Evolutionary conservation across 176 grass and related monocot genomes (phyloP), one percentile per base, ranked within the genome.

Genomic region (Zoysia pacifica): DNA sequence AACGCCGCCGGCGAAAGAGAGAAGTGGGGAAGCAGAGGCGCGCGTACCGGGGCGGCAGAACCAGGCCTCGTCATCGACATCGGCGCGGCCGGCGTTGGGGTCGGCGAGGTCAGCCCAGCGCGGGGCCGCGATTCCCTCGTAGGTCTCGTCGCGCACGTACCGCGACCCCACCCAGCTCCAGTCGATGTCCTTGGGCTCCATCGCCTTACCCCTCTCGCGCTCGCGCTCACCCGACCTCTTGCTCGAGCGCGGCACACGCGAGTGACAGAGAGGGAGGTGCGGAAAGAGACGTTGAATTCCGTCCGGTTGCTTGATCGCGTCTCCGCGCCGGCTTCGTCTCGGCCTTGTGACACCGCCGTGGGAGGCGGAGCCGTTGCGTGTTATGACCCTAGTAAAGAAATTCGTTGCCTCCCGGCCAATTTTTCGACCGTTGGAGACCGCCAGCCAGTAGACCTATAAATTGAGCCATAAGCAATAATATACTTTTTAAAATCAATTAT

Each of bases 181-280:
- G 81, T 99, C 96, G 69, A 99, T 93, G 88, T 93, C 88, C 67
- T 85, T 83, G 62, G 88, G 96, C 82, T 99, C 93, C 77, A 89
- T 81, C 58, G 28, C 28, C 28, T 28, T 28, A 28, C 28, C 28
- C 28, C 28, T 28, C 28, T 28, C 28, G 28, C 28, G 28, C 28
- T 28, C 28, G 28, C 28, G 28, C 28, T 28, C 28, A 28, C 28
- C 28, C 28, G 28, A 28, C 28, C 28, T 28, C 28, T 28, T 28
- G 28, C 28, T 51, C 42, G 62, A 64, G 28, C 36, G 12, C 28
- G 28, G 62, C 35, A 11, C 28, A 28, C 28, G 28, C 28, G 28
- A 28, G 28, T 28, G 28, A 28, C 28, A 28, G 28, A 28, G 28
- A 28, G 58, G 67, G 47, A 12, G 40, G 5, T 1, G 51, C 5